Evolutionary conservation across 129 eudicot genomes (phyloP), one percentile per base, ranked within the genome.

Genomic region (Arctium minus): DNA sequence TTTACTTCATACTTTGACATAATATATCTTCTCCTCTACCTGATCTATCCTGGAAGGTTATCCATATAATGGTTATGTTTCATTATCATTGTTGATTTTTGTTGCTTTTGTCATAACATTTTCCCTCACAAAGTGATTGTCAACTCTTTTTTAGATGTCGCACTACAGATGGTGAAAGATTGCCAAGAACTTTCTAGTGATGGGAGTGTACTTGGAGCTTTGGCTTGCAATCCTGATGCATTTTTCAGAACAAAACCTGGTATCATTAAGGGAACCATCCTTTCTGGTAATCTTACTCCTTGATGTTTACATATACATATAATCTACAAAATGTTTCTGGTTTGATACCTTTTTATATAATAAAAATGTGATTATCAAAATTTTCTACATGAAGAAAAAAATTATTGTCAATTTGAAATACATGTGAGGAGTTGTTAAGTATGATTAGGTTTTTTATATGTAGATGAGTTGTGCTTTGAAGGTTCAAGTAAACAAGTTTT

Each of bases 161-260:
- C 86, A 35, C 17, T 89, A 74, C 18, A 74, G 48, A 86, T 89
- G 30, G 73, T 86, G 72, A 13, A 33, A 67, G 29, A 74, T 31
- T 0, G n/a, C 4, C 81, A 64, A 37, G 83, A 75, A 36, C 48
- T 79, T 75, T 80, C 78, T 53, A 75, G 74, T 48, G 83, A 17
- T 12, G 74, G 36, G 13, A 29, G 29, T 12, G 78, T 53, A 11
- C 82, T 81, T 53, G 81, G 72, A 65, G 70, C 36, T 56, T 70
- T 84, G 78, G 84, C 89, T 62, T 36, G 72, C 77, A 89, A 69
- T 56, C 79, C 79, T 48, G 65, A 73, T 13, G 85, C 78, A 48
- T 89, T 89, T 77, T 18, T 60, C 30, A 32, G 37, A 67, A 22
- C n/a, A 18, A 65, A 27, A 44, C 37, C 18, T 22, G 27, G 17